These are phyloP conservation scores for Geotrichum australiense DNA, from an alignment of 1,139 yeast species.

Conservation along the genomic window DNA sequence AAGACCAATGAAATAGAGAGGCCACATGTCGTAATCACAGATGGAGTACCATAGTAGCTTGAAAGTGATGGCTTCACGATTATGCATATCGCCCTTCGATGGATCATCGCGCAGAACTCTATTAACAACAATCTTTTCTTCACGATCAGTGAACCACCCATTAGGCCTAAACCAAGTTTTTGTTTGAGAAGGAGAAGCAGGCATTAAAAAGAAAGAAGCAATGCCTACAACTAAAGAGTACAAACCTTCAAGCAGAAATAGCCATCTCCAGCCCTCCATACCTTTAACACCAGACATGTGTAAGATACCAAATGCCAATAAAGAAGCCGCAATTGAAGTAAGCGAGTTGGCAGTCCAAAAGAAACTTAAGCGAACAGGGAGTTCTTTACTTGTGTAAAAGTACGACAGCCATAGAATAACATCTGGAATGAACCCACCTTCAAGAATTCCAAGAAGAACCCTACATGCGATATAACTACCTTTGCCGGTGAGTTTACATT, in stretches of 20 bases:
- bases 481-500: constrained; percentile 35
- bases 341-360: constrained; percentile 34
- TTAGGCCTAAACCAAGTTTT: constrained; percentile 38
- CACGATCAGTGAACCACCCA: too few species aligned
- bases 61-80: constrained; percentile 47
- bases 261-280: constrained; percentile 50
- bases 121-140: constrained; percentile 53
- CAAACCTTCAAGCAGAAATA: constrained; percentile 50
- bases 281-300: constrained; percentile 38
- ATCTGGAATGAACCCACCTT: constrained; percentile 52
- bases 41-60: constrained; percentile 39
- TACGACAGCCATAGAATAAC: constrained; percentile 45
- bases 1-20: constrained; percentile 47
- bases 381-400: constrained; percentile 44
- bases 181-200: constrained; percentile 50
- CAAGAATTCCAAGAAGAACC: constrained; percentile 41
- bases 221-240: constrained; percentile 46
- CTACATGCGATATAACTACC: constrained; percentile 39
- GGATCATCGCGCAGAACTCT: too few species aligned
- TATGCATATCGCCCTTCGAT: constrained; percentile 60
- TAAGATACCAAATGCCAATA: constrained; percentile 43
- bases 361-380: constrained; percentile 42
- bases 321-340: constrained; percentile 30
- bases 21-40: constrained; percentile 52
- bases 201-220: constrained; percentile 45